A percentile compares a stretch with the other conserved stretches of the same genome.
phyloP scores from a whole-genome alignment of 148 eudicot genomes.

The Arbutus unedo region DNA sequence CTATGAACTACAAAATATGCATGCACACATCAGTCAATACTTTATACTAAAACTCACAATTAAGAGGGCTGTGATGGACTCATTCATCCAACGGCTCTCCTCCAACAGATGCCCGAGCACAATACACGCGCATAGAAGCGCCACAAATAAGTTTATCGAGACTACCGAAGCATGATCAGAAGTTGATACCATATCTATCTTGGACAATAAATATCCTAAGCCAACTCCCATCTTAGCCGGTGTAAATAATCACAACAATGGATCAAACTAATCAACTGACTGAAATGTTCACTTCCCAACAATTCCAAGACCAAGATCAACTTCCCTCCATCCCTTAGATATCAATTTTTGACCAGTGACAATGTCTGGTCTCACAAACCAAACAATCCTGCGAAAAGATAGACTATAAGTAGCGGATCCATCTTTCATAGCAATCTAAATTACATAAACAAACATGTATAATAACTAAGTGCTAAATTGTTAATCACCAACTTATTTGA shows the following conservation, averaged over 20 bases:
- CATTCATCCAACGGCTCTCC: slow-evolving; percentile 70
- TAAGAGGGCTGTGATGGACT: slow-evolving; percentile 60
- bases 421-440: neutral
- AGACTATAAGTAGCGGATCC: neutral
- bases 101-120: slow-evolving; percentile 69
- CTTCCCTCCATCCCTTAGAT: neutral
- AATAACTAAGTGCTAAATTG: neutral
- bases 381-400: slow-evolving; percentile 1
- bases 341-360: neutral
- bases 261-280: neutral
- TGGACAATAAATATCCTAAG: slow-evolving; percentile 21
- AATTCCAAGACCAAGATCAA: neutral
- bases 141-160: slow-evolving; percentile 60
- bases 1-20: neutral
- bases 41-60: slow-evolving; percentile 31
- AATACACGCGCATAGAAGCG: slow-evolving; percentile 63
- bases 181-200: slow-evolving; percentile 18
- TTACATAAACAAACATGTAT: neutral
- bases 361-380: neutral
- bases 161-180: slow-evolving; percentile 61
- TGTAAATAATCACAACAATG: neutral
- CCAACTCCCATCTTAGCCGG: slow-evolving; percentile 28
- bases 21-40: neutral
- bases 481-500: neutral
- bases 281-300: neutral